These are phyloP conservation scores for Halteria grandinella DNA, from an alignment of 73 alveolate species.

Conservation along the genomic window DNA sequence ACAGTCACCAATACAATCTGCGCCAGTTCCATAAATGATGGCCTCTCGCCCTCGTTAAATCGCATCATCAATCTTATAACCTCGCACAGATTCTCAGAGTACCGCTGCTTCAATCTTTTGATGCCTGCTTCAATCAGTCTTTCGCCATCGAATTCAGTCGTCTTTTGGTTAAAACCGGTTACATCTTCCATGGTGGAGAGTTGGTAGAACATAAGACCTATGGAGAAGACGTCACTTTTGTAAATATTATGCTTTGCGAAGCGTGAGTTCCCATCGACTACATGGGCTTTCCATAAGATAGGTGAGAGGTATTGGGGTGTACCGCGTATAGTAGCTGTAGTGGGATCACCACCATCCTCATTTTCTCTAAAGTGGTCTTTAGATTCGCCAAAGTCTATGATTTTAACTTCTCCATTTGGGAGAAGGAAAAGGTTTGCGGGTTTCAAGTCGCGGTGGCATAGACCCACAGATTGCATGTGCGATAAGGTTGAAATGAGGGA, in stretches of 20 bases:
- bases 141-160: slow-evolving; percentile 90
- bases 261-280: slow-evolving; percentile 92
- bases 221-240: slow-evolving; percentile 95
- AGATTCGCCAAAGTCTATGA: slow-evolving; percentile 96
- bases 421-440: slow-evolving; percentile 93
- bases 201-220: slow-evolving; percentile 91
- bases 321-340: slow-evolving; percentile 97
- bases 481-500: slow-evolving; percentile 91
- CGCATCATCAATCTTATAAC: slow-evolving; percentile 84
- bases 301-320: slow-evolving; percentile 97
- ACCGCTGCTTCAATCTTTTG: slow-evolving; percentile 57
- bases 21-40: slow-evolving; percentile 92
- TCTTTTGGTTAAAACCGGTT: slow-evolving; percentile 90
- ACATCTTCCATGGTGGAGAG: slow-evolving; percentile 95
- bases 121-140: slow-evolving; percentile 80
- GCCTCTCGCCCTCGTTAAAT: slow-evolving; percentile 93
- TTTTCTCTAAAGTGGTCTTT: slow-evolving; percentile 91
- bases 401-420: slow-evolving; percentile 88
- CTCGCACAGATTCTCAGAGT: slow-evolving; percentile 77
- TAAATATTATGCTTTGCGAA: slow-evolving; percentile 94
- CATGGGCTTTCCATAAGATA: slow-evolving; percentile 96
- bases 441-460: slow-evolving; percentile 95
- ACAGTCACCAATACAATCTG: slow-evolving; percentile 67
- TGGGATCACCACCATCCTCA: slow-evolving; percentile 92
- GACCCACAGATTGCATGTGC: slow-evolving; percentile 85